Evolutionary conservation across 805 yeast genomes (phyloP), one percentile per base, ranked within the genome.

Genomic region (Yamadazyma philogaea): DNA sequence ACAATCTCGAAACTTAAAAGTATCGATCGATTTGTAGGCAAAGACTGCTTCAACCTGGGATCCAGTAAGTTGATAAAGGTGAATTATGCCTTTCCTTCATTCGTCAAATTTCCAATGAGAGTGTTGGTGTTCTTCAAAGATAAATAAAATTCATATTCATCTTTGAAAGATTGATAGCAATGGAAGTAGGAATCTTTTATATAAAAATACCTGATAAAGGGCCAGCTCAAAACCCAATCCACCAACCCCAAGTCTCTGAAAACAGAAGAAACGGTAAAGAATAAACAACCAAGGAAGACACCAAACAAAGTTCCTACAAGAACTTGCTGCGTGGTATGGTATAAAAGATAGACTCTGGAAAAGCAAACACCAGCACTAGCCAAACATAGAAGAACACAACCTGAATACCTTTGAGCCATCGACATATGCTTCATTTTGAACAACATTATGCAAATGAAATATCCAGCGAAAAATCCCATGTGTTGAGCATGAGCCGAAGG

Each of bases 401-500:
- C 70, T 0, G 55, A 11, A 1, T 47, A 7, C 42, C 68, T 71
- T 35, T 66, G 57, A 0, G 19, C 1, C 2, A 16, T 17, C 4
- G 55, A 44, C 37, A 77, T 50, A 31, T 52, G 56, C 11, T 34
- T 62, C 56, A 48, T 65, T 60, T 78, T 79, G 65, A 56, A 73
- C 64, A 49, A 59, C 50, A 60, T 62, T 42, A 44, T 74, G 44
- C 84, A 69, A 2, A 71, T 52, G 47, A 74, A 66, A 56, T 81
- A 85, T 6, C 75, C 67, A n/a, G 79, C 74, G 49, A 84, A 81
- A 58, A 81, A 93, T 2, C 96, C 95, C 89, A 91, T 85, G 61
- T 90, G 93, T 64, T 91, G 99, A 0, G 96, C 81, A 63, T 91
- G 99, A 1, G 99, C 96, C 40, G 90, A 81, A 0, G 99, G 99